Percentiles rank a stretch among this genome's conserved stretches.
phyloP scores from a whole-genome alignment of 2,329 filamentous ascomycete species.

The Aspergillus sp. region DNA sequence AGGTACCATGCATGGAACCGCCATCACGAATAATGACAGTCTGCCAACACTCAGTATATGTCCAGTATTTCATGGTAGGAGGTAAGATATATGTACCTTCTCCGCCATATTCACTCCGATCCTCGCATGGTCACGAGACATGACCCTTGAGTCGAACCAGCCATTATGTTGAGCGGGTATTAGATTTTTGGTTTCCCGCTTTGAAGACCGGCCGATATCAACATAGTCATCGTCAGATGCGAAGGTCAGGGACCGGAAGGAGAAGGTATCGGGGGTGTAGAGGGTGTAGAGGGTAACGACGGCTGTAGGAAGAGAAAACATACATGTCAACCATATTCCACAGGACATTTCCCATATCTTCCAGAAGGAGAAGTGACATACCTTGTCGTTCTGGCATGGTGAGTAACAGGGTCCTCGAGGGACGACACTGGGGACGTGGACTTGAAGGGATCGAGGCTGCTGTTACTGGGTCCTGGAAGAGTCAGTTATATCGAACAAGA shows the following conservation, averaged over 20 bases:
- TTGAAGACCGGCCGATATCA: conserved; percentile 38
- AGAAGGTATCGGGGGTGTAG: conserved; percentile 15
- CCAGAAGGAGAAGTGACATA: conserved; percentile 7
- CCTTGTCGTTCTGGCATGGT: conserved; percentile 20
- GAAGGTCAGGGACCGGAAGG: conserved; percentile 29
- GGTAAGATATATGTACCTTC: conserved; percentile 17
- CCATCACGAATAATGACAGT: conserved; percentile 47
- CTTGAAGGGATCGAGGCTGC: neutral
- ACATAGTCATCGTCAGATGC: conserved; percentile 18
- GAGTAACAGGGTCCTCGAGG: neutral
- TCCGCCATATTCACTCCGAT: conserved; percentile 21
- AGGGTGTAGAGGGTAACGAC: conserved; percentile 27
- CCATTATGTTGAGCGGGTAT: conserved; percentile 33
- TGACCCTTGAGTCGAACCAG: conserved; percentile 42
- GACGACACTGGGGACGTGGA: neutral
- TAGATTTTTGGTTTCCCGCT: conserved; percentile 30
- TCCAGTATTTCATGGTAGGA: neutral
- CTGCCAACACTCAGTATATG: conserved; percentile 12
- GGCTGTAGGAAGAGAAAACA: conserved; percentile 16
- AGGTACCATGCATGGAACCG: conserved; percentile 58
- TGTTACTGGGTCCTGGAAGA: neutral
- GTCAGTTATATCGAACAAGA: neutral
- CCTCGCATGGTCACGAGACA: conserved; percentile 42
- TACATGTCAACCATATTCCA: conserved; percentile 4
- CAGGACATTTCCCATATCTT: neutral